Conservation (phyloP, 2,329 filamentous ascomycete genomes). For the Neonectria hederae region DNA sequence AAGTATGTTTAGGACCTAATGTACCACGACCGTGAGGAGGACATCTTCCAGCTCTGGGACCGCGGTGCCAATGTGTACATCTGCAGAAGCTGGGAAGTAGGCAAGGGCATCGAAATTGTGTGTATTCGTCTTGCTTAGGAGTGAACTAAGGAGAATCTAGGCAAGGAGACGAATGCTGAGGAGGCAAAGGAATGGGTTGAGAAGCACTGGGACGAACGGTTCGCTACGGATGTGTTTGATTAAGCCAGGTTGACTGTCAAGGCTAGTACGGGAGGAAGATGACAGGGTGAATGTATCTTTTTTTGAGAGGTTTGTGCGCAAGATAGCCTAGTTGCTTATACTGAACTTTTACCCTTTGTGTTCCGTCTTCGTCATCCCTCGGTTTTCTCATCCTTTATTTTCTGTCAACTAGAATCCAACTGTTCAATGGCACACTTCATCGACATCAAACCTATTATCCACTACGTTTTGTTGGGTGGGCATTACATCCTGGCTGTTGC, state of each 20-base stretch:
- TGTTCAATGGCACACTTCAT: no score
- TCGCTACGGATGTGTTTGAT: slow-evolving; percentile 70
- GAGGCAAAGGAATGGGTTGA: slow-evolving; percentile 59
- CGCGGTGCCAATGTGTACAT: slow-evolving; percentile 67
- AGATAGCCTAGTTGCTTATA: no score
- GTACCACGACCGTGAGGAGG: slow-evolving; percentile 48
- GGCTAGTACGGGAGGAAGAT: no score
- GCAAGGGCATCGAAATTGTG: slow-evolving; percentile 56
- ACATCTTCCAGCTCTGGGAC: slow-evolving; percentile 52
- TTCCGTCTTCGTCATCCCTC: no score
- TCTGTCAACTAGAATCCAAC: no score
- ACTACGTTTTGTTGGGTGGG: background rate
- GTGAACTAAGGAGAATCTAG: slow-evolving; percentile 41
- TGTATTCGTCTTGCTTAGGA: slow-evolving; percentile 48
- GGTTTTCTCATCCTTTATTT: no score
- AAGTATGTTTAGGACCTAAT: slow-evolving; percentile 59
- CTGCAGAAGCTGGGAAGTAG: slow-evolving; percentile 67
- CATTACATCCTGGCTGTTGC: no score
- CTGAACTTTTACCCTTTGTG: no score
- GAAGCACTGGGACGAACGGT: slow-evolving; percentile 62
- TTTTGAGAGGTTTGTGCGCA: no score
- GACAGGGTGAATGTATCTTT: no score
- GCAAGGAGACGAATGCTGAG: slow-evolving; percentile 47
- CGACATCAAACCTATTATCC: background rate
- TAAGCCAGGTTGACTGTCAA: slow-evolving; percentile 32